Conservation (phyloP, 306 rosid genomes). For the Prunus mume region DNA sequence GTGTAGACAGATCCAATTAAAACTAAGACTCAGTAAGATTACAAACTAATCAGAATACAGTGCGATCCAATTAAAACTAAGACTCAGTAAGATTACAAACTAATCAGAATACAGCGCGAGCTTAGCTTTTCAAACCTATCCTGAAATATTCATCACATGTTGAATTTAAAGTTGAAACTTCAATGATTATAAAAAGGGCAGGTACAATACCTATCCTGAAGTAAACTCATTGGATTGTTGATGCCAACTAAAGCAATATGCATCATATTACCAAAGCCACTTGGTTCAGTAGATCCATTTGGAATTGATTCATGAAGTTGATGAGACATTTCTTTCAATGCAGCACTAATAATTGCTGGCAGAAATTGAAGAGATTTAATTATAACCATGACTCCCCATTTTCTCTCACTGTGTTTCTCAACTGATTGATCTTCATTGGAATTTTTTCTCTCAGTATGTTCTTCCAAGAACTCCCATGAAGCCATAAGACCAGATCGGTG, state of each 20-base stretch:
- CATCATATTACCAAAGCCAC: slow-evolving; percentile 79
- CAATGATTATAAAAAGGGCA: neutral
- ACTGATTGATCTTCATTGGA: slow-evolving; percentile 47
- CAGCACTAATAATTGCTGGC: slow-evolving; percentile 70
- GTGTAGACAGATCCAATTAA: slow-evolving; percentile 6
- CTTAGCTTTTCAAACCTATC: neutral
- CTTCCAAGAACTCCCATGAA: slow-evolving; percentile 90
- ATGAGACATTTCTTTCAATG: slow-evolving; percentile 72
- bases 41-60: neutral
- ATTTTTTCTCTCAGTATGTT: slow-evolving; percentile 59
- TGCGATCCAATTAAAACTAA: slow-evolving; percentile 7
- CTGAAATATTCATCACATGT: neutral
- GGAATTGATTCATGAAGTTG: slow-evolving; percentile 45
- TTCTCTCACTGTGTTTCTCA: slow-evolving; percentile 67
- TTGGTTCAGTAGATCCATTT: slow-evolving; percentile 44
- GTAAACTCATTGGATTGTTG: slow-evolving; percentile 96
- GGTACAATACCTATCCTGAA: slow-evolving; percentile 79
- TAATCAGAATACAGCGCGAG: neutral
- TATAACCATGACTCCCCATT: slow-evolving; percentile 96
- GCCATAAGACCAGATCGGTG: slow-evolving; percentile 93
- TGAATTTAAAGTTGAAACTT: slow-evolving; percentile 7
- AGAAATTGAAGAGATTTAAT: slow-evolving; percentile 85
- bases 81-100: neutral
- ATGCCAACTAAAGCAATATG: slow-evolving; percentile 91
- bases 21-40: neutral